Evolutionary conservation across 139 green algal genomes (phyloP).

Genomic region (Auxenochlorella pyrenoidosa): DNA sequence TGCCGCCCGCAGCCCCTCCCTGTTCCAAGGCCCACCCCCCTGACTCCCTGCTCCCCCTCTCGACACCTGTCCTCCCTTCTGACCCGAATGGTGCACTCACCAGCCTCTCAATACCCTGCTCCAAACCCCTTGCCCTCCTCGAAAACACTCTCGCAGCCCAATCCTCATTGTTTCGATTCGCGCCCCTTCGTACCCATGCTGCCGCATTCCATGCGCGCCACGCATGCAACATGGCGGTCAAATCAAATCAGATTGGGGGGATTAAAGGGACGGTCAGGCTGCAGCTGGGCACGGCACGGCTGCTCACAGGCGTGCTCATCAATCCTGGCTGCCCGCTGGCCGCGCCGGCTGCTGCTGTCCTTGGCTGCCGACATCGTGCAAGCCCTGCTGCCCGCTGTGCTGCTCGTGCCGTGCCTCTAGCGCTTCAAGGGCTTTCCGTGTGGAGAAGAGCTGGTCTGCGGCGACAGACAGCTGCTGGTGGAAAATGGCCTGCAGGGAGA

Average conservation of each 20-base stretch:
- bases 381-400: neutral
- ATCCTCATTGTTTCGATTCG: neutral
- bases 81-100: neutral
- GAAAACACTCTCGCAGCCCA: neutral
- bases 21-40: neutral
- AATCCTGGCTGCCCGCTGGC: too few relatives aligned
- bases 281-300: too few relatives aligned
- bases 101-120: neutral
- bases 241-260: too few relatives aligned
- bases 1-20: neutral
- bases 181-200: neutral
- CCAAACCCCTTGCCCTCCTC: neutral
- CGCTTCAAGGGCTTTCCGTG: slow-evolving; percentile 12
- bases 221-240: neutral
- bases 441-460: slow-evolving; percentile 45
- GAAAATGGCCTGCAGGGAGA: slow-evolving; percentile 72
- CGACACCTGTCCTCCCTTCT: neutral
- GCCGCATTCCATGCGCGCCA: neutral
- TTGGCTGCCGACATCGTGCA: neutral
- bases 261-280: too few relatives aligned
- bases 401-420: neutral
- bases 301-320: too few relatives aligned
- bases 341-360: neutral
- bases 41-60: neutral
- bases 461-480: slow-evolving; percentile 62